A percentile compares a stretch with the other conserved stretches of the same genome.
Conservation (phyloP, 208 protist genomes). For the Acanthamoeba sp. region DNA sequence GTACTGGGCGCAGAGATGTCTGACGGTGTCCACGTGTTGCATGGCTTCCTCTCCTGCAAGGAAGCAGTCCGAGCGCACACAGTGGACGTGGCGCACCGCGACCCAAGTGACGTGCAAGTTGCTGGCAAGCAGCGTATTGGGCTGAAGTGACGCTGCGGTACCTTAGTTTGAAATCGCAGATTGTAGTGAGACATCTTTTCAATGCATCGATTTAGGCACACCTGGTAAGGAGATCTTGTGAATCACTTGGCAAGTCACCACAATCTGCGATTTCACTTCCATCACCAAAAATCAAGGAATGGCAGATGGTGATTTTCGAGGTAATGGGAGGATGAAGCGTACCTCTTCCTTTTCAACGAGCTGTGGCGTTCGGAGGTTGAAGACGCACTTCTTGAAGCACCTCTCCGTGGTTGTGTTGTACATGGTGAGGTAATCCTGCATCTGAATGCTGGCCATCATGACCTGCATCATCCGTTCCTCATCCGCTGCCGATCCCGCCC, state of each 20-base stretch:
- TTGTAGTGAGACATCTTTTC: slow-evolving; percentile 59
- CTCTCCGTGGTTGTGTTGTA: slow-evolving; percentile 44
- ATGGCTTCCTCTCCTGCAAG: no score
- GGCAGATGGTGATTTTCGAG: neutral
- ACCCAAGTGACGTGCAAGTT: no score
- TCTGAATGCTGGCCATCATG: slow-evolving; percentile 16
- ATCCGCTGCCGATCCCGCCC: neutral
- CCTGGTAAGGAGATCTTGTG: neutral
- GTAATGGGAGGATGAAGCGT: neutral
- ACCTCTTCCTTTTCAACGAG: slow-evolving; percentile 63
- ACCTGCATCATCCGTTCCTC: slow-evolving; percentile 34
- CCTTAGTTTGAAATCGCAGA: slow-evolving; percentile 34
- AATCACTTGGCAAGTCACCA: neutral
- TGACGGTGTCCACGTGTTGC: neutral
- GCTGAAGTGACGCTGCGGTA: neutral
- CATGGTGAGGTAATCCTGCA: slow-evolving; percentile 50
- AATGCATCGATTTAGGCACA: slow-evolving; percentile 52
- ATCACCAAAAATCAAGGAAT: neutral
- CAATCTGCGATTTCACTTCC: neutral
- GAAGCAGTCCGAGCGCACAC: no score
- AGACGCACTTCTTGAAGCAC: slow-evolving; percentile 67
- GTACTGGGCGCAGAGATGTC: no score
- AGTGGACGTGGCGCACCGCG: no score
- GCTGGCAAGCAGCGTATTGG: neutral
- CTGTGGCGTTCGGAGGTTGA: slow-evolving; percentile 51